A percentile compares a stretch with the other conserved stretches of the same genome.
phyloP scores from a whole-genome alignment of 345 rosid species.

The Pugionium dolabratum region DNA sequence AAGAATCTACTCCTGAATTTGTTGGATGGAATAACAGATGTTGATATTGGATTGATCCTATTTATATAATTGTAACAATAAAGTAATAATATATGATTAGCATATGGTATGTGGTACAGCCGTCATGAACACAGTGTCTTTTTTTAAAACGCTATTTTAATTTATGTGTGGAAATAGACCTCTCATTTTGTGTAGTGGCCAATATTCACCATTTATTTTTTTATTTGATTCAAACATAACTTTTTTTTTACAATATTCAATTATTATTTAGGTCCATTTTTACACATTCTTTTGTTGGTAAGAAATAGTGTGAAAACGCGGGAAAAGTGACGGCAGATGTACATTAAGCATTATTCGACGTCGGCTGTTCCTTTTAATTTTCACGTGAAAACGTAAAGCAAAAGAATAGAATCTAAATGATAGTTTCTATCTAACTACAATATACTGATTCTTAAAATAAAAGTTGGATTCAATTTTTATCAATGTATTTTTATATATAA shows the following conservation, averaged over 20 bases:
- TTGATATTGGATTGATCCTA: background rate
- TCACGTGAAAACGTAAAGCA: slow-evolving; percentile 32
- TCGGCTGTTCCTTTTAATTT: slow-evolving; percentile 11
- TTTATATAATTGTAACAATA: no score
- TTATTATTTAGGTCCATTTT: background rate
- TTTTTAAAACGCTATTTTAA: background rate
- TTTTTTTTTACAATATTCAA: background rate
- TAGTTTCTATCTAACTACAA: slow-evolving; percentile 26
- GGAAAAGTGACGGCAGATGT: slow-evolving; percentile 36
- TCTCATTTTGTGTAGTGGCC: slow-evolving; percentile 34
- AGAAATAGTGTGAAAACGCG: slow-evolving; percentile 39
- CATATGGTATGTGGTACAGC: slow-evolving; percentile 24
- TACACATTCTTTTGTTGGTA: slow-evolving; percentile 25
- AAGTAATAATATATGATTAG: background rate
- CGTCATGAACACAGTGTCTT: slow-evolving; percentile 32
- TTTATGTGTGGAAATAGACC: background rate
- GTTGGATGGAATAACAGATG: background rate
- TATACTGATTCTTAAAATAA: background rate
- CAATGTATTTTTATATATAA: background rate
- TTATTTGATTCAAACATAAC: no score
- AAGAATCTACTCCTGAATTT: background rate
- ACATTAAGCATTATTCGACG: slow-evolving; percentile 31
- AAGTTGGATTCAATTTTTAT: slow-evolving; percentile 2
- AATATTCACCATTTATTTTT: slow-evolving; percentile 12
- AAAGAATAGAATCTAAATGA: slow-evolving; percentile 30